Evolutionary conservation across 2,329 filamentous ascomycete species (phyloP).

Genomic region (Diaporthe longicolla): DNA sequence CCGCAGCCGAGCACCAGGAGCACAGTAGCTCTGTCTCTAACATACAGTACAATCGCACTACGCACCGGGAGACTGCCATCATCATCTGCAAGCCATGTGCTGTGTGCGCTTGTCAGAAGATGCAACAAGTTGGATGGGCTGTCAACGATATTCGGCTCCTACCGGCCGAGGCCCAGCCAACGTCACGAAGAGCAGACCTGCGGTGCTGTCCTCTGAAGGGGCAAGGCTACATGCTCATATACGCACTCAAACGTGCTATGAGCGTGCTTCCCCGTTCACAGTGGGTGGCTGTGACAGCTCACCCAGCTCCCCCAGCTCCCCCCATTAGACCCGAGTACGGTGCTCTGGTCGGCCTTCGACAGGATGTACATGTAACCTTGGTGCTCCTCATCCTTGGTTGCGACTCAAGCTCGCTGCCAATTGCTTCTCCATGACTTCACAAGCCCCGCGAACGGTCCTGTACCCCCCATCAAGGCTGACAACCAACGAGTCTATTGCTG

Average conservation of each 20-base stretch:
- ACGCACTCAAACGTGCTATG: neutral
- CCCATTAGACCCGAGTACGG: neutral
- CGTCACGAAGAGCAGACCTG: neutral
- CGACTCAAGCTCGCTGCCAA: conserved; percentile 11
- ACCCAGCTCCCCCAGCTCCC: too few relatives aligned
- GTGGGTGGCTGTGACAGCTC: neutral
- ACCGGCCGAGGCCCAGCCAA: neutral
- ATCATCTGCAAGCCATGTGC: too few relatives aligned
- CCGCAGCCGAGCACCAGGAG: neutral
- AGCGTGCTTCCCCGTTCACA: neutral
- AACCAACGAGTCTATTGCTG: neutral
- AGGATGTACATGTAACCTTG: conserved; percentile 14
- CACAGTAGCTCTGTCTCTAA: neutral
- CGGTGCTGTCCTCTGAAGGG: neutral
- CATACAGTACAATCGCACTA: neutral
- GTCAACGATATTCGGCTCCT: neutral
- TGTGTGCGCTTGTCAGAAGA: too few relatives aligned
- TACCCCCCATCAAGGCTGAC: neutral
- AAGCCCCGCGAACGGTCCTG: neutral
- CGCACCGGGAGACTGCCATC: neutral
- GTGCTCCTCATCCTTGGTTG: conserved; percentile 9
- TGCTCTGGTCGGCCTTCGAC: neutral
- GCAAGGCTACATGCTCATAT: neutral
- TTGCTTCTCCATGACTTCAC: conserved; percentile 21
- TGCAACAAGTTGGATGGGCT: too few relatives aligned